Evolutionary conservation across 2,329 filamentous ascomycete species (phyloP).

Genomic region (Clathrospora elynae): DNA sequence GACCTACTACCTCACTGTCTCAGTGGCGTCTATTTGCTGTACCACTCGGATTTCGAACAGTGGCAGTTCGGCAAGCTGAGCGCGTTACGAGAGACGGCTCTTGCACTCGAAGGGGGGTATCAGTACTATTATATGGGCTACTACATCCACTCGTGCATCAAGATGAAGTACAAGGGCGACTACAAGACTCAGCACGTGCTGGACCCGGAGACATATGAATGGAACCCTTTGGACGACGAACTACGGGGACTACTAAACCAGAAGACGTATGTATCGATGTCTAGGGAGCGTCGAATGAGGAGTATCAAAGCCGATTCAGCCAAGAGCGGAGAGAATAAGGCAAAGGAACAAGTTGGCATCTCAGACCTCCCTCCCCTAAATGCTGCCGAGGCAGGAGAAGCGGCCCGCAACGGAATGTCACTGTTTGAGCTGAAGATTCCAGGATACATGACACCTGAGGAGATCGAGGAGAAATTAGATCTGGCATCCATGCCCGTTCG

Average conservation of each 20-base stretch:
- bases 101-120: constrained; percentile 72
- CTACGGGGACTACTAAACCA: constrained; percentile 59
- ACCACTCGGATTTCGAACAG: constrained; percentile 73
- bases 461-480: constrained; percentile 59
- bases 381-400: constrained; percentile 42
- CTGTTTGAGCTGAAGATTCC: constrained; percentile 70
- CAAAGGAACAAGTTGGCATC: constrained; percentile 17
- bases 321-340: neutral
- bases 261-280: constrained; percentile 60
- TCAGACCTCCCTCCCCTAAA: constrained; percentile 34
- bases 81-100: constrained; percentile 72
- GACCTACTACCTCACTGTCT: constrained; percentile 78
- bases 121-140: constrained; percentile 82
- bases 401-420: constrained; percentile 46
- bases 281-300: constrained; percentile 38
- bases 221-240: constrained; percentile 64
- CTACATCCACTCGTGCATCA: constrained; percentile 79
- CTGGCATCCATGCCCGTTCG: constrained; percentile 65
- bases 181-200: constrained; percentile 76
- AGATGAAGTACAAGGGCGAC: constrained; percentile 86
- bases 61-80: constrained; percentile 76
- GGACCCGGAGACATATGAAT: constrained; percentile 68
- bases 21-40: constrained; percentile 83
- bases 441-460: constrained; percentile 63
- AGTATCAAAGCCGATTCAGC: constrained; percentile 12